phyloP scores from a whole-genome alignment of 306 rosid species.

The Coriaria nepalensis region DNA sequence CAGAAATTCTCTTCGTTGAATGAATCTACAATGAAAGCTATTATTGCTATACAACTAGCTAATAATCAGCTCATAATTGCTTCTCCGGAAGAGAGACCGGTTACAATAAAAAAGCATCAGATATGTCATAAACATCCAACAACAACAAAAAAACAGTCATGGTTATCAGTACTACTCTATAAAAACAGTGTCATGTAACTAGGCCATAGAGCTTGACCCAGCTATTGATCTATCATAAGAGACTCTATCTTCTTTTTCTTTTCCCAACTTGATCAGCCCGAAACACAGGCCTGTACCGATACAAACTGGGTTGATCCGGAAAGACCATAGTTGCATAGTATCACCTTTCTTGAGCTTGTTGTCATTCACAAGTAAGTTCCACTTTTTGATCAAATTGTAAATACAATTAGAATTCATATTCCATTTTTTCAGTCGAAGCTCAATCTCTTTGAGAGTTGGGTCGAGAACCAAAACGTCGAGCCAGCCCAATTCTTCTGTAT shows the following conservation, averaged over 20 bases:
- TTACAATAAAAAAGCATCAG: no score
- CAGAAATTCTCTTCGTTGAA: no score
- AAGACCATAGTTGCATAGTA: neutral
- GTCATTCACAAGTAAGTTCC: neutral
- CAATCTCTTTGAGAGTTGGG: neutral
- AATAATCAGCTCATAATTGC: no score
- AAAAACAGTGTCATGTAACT: no score
- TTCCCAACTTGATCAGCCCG: neutral
- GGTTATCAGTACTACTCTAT: no score
- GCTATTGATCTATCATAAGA: no score
- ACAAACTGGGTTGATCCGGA: neutral
- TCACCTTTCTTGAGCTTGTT: neutral
- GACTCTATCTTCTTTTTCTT: neutral
- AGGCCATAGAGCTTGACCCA: no score
- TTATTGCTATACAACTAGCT: no score
- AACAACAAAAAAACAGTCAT: no score
- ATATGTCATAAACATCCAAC: no score
- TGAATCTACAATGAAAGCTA: no score
- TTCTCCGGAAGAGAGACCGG: no score
- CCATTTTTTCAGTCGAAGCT: neutral
- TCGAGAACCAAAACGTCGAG: neutral
- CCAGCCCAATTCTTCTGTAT: neutral
- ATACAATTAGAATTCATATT: neutral
- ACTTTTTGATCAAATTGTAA: neutral
- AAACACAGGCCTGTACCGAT: neutral